Evolutionary conservation across 2,329 filamentous ascomycete species (phyloP).

Genomic region (Orbilia ellipsospora): DNA sequence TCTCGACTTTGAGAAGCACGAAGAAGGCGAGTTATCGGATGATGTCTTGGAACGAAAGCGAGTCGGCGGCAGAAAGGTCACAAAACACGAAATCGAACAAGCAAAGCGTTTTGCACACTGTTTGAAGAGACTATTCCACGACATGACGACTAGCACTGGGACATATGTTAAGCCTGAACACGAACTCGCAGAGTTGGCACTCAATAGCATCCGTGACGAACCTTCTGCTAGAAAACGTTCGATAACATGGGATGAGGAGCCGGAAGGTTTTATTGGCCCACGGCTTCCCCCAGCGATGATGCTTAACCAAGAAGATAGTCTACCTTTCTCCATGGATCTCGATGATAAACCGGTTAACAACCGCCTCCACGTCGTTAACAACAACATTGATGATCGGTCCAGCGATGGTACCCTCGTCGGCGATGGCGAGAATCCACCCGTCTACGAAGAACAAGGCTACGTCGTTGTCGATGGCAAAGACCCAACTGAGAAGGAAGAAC

Average conservation of each 20-base stretch:
- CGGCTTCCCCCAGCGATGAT: constrained; percentile 43
- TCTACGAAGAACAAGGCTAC: constrained; percentile 52
- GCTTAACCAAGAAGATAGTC: constrained; percentile 11
- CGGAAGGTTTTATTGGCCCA: constrained; percentile 60
- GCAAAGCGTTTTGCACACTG: constrained; percentile 82
- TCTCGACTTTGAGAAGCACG: constrained; percentile 76
- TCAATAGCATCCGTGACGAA: constrained; percentile 63
- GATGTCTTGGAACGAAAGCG: constrained; percentile 73
- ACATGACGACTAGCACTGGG: constrained; percentile 73
- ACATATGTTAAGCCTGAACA: constrained; percentile 76
- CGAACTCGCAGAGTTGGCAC: constrained; percentile 81
- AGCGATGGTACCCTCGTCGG: constrained; percentile 58
- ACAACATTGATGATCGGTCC: constrained; percentile 54
- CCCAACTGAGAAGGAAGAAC: constrained; percentile 1
- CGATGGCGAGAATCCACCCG: constrained; percentile 55
- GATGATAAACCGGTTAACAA: constrained; percentile 46
- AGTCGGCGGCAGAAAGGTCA: constrained; percentile 78
- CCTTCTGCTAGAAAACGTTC: constrained; percentile 43
- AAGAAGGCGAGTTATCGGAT: constrained; percentile 73
- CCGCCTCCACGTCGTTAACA: constrained; percentile 36
- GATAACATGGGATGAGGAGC: constrained; percentile 68
- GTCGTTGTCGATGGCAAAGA: constrained; percentile 43
- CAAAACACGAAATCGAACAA: constrained; percentile 69
- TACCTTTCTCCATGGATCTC: constrained; percentile 57
- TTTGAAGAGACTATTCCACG: constrained; percentile 75